These are phyloP conservation scores for Bromus sterilis DNA, from an alignment of 176 grass and related monocot species.

Conservation along the genomic window DNA sequence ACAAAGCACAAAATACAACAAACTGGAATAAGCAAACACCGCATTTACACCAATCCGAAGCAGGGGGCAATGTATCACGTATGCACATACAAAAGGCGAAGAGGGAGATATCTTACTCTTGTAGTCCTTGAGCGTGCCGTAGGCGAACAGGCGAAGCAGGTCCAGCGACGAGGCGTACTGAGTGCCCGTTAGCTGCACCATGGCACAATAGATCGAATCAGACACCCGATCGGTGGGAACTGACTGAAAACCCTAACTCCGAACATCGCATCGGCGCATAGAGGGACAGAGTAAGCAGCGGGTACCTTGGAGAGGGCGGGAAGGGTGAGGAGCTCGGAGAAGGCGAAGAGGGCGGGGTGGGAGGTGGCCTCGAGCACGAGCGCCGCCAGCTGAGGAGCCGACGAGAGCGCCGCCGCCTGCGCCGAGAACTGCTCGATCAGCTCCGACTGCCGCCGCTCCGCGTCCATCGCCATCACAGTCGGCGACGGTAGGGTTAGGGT, in stretches of 20 bases:
- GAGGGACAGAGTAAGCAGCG: neutral
- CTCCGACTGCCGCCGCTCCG: conserved; percentile 82
- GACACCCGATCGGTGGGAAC: neutral
- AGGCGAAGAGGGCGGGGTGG: conserved; percentile 90
- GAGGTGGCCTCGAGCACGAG: conserved; percentile 89
- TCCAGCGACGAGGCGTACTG: conserved; percentile 86
- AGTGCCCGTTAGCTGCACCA: conserved; percentile 60
- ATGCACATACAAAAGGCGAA: neutral
- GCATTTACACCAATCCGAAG: neutral
- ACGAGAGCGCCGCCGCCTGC: conserved; percentile 58
- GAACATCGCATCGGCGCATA: neutral
- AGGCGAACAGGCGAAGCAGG: conserved; percentile 88
- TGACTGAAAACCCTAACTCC: neutral
- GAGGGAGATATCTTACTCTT: conserved; percentile 51
- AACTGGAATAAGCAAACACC: neutral
- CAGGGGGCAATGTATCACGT: neutral
- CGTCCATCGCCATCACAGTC: conserved; percentile 50
- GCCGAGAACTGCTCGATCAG: conserved; percentile 83
- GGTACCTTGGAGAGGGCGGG: conserved; percentile 70
- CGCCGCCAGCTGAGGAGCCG: conserved; percentile 56
- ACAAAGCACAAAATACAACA: neutral
- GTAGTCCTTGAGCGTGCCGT: conserved; percentile 95
- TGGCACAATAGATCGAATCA: conserved; percentile 18
- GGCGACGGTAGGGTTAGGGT: conserved; percentile 23
- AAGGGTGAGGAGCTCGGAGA: conserved; percentile 93